Evolutionary conservation across 768 basidiomycete species (phyloP), one percentile per base, ranked within the genome.

Genomic region (Clitopilus passeckerianus): DNA sequence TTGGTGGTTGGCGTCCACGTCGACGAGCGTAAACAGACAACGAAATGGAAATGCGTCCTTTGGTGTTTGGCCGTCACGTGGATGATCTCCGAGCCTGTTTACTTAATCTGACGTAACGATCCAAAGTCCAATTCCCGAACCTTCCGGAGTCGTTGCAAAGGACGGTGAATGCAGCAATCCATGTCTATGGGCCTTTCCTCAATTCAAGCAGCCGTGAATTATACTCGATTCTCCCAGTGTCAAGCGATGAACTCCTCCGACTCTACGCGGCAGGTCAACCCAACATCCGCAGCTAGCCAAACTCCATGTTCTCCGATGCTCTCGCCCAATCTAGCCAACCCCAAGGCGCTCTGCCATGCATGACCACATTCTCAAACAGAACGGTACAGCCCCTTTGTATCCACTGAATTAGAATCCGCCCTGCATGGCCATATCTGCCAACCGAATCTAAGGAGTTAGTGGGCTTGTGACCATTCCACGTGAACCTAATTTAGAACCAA

Each of bases 1-100:
- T 33, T 33, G 54, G 30, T 55, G 54, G 54, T 55, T 15, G 33
- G 18, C 18, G 16, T 43, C 46, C 34, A 43, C 46, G 22, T 34
- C 58, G 35, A 41, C 58, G 37, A 41, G 37, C 12, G 37, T 56
- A 43, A 54, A 59, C 58, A 53, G 30, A 54, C 22, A 10, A 18
- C 46, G 20, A 18, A 12, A 16, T 50, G 2, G 22, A 18, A 18
- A 20, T 50, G 46, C 16, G 15, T 22, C 46, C n/a, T 50, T 50
- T 50, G 22, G 18, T 50, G 46, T 18, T 20, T 41, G 37, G 46
- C 34, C 34, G 10, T 50, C 46, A 50, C 46, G 46, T 50, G 46
- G 3, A 4, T 30, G 27, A 4, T 30, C 27, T 3, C 46, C 46
- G 46, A 10, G 2, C 18, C 2, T 3, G 46, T n/a, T 23, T n/a